phyloP scores from a whole-genome alignment of 2,329 filamentous ascomycete genomes.

The Macrophomina tecta region DNA sequence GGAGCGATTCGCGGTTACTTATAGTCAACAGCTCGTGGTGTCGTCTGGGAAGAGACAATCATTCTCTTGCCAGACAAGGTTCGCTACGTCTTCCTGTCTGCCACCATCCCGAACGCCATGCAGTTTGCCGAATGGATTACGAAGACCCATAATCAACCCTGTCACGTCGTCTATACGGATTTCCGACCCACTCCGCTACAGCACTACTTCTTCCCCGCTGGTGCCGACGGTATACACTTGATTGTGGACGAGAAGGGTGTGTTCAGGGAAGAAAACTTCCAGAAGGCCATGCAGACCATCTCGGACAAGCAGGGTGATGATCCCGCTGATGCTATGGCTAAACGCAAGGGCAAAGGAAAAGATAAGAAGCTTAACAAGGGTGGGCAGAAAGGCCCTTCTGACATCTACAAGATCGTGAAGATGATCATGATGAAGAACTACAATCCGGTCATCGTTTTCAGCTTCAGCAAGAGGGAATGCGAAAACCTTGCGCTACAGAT shows the following conservation, averaged over 20 bases:
- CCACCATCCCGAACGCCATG: slow-evolving; percentile 98
- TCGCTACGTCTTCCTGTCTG: slow-evolving; percentile 96
- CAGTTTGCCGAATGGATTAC: slow-evolving; percentile 99
- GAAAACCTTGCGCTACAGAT: slow-evolving; percentile 89
- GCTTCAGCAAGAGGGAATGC: slow-evolving; percentile 97
- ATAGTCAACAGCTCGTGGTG: slow-evolving; percentile 68
- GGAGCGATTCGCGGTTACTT: not conserved
- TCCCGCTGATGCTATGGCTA: slow-evolving; percentile 77
- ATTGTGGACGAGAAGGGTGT: slow-evolving; percentile 96
- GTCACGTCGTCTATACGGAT: slow-evolving; percentile 98
- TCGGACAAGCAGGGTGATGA: slow-evolving; percentile 87
- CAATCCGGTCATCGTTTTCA: slow-evolving; percentile 99
- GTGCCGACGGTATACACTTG: slow-evolving; percentile 89
- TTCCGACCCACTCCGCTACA: slow-evolving; percentile 96
- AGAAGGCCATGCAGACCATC: slow-evolving; percentile 90
- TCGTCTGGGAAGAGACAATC: slow-evolving; percentile 99
- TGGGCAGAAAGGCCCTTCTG: slow-evolving; percentile 69
- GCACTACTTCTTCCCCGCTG: slow-evolving; percentile 96
- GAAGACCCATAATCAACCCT: slow-evolving; percentile 96
- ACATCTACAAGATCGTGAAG: slow-evolving; percentile 96
- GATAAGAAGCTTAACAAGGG: slow-evolving; percentile 93
- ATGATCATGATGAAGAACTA: slow-evolving; percentile 99
- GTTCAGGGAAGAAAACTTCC: slow-evolving; percentile 97
- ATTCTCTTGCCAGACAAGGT: slow-evolving; percentile 98
- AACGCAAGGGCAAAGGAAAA: slow-evolving; percentile 84